phyloP scores from a whole-genome alignment of 164 flowering plant species.

The Akebia trifoliata region DNA sequence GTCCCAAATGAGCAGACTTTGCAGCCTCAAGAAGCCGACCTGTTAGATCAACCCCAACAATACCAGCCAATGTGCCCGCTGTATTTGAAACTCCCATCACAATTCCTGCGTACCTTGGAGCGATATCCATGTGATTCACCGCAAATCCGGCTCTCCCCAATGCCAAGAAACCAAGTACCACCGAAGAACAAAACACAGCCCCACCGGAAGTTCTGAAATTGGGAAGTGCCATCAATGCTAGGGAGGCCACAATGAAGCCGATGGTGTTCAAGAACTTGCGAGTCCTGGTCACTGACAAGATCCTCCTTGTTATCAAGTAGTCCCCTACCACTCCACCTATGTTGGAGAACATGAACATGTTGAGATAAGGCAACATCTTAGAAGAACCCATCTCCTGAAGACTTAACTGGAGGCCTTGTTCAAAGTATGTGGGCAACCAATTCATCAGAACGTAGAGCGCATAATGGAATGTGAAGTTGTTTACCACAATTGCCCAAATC shows the following conservation, averaged over 20 bases:
- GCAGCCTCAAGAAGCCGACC: slow-evolving; percentile 81
- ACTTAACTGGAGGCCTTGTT: slow-evolving; percentile 70
- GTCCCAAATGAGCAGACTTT: slow-evolving; percentile 45
- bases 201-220: slow-evolving; percentile 58
- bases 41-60: slow-evolving; percentile 78
- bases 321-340: slow-evolving; percentile 89
- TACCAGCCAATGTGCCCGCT: slow-evolving; percentile 86
- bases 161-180: slow-evolving; percentile 87
- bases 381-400: slow-evolving; percentile 91
- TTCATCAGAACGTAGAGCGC: slow-evolving; percentile 84
- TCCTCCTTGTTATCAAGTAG: slow-evolving; percentile 59
- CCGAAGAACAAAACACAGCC: slow-evolving; percentile 74
- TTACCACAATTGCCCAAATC: slow-evolving; percentile 85
- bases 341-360: slow-evolving; percentile 88
- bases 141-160: slow-evolving; percentile 95
- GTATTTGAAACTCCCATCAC: slow-evolving; percentile 98
- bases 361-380: slow-evolving; percentile 87
- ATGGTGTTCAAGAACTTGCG: slow-evolving; percentile 71
- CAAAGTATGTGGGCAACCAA: slow-evolving; percentile 89
- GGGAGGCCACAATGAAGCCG: slow-evolving; percentile 72
- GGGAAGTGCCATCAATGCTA: slow-evolving; percentile 72
- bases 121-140: slow-evolving; percentile 91
- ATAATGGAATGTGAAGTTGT: slow-evolving; percentile 86
- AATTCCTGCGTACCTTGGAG: slow-evolving; percentile 89
- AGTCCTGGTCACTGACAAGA: slow-evolving; percentile 72